Base-by-base conservation (phyloP, 768 basidiomycete species). In the Naganishia friedmannii region DNA sequence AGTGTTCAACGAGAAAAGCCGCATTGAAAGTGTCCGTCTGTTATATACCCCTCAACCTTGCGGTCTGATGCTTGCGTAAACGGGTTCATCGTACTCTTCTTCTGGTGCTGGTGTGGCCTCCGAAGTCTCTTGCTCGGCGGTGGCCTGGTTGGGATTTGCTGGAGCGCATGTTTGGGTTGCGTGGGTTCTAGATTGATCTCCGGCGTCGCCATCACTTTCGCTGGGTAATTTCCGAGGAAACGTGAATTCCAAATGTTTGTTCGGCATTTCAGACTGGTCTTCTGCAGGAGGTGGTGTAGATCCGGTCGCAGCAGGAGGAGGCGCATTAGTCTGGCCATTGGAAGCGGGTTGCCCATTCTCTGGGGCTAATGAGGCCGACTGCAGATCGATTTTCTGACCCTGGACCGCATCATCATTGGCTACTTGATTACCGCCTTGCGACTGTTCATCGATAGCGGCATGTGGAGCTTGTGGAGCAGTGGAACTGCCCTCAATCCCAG, bases 11-110 rank as follows among this genome's bases (percentile, higher is more conserved):
- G n/a, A 46, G 17, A 46, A 23, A 51, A 51, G 17, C 15, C 15
- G 42, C 15, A 42, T 42, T 42, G 23, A 23, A 51, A 26, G 23
- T n/a, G 48, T 51, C 42, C 9, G n/a, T 51, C 48, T 21, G n/a
- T 12, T n/a, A 51, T 51, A 51, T 42, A 21, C 21, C 15, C 15
- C 48, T 51, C 34, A 12, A 4, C 12, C 6, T 23, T 51, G n/a
- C n/a, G 48, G 32, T 32, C 57, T 32, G 32, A 58, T 58, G 57
- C 57, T 58, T 19, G 57, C 57, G n/a, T 13, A 58, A 37, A 58
- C 57, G n/a, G 57, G 57, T 12, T 58, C 57, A 12, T 58, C 57
- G 34, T 58, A 58, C 1, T 58, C 57, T 23, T 37, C 57, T 58
- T 58, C 57, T 8, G 57, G 34, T 15, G 2, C 10, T 2, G 23